Percentiles rank a stretch among this genome's conserved stretches.
Conservation (phyloP, 257 asterid species). For the Solanum medicagineum region DNA sequence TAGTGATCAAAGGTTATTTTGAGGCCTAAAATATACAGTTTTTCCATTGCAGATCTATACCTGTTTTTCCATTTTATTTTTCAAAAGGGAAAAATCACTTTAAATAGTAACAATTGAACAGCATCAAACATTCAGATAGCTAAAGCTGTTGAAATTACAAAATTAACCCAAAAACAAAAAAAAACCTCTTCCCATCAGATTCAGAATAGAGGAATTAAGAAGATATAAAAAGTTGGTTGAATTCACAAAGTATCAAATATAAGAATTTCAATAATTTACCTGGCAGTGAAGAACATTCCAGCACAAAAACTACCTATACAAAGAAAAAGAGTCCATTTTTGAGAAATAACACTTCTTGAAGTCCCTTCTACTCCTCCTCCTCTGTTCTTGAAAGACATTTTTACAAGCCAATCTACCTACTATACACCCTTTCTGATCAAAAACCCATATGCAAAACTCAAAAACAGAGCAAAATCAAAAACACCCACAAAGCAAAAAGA, state of each 20-base stretch:
- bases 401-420: neutral
- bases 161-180: too few relatives aligned
- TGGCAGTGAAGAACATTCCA: conserved; percentile 72
- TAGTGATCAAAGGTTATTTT: neutral
- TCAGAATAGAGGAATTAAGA: neutral
- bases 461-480: neutral
- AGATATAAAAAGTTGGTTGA: neutral
- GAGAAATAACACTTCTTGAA: conserved; percentile 42
- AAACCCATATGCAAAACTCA: conserved; percentile 15
- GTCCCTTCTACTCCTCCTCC: conserved; percentile 35
- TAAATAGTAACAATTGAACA: neutral
- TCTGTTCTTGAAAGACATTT: conserved; percentile 50
- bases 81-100: neutral
- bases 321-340: conserved; percentile 66
- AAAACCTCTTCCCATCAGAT: neutral
- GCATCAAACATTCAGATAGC: neutral
- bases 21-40: neutral
- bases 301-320: conserved; percentile 65
- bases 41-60: conserved; percentile 20
- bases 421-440: conserved; percentile 7
- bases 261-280: conserved; percentile 22
- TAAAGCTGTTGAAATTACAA: neutral
- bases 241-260: neutral
- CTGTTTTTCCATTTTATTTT: neutral
- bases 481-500: neutral